phyloP scores from a whole-genome alignment of 1,284 basidiomycete genomes.

The Trametes sp. region DNA sequence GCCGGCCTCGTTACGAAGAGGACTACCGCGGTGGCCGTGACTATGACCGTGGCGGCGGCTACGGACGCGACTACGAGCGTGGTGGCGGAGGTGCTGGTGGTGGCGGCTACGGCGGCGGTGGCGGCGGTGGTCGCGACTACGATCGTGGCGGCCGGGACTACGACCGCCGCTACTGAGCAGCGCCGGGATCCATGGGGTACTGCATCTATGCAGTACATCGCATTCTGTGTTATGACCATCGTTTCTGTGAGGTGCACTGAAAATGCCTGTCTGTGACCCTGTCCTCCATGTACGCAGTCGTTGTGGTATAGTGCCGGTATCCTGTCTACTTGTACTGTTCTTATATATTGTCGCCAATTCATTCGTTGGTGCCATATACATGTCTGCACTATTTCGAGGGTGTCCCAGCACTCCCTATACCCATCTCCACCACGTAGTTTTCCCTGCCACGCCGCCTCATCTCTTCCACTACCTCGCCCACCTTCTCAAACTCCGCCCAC shows the following conservation, averaged over 20 bases:
- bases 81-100: slow-evolving; percentile 41
- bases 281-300: slow-evolving; percentile 23
- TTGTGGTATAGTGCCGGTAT: slow-evolving; percentile 23
- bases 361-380: neutral
- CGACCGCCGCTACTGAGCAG: slow-evolving; percentile 52
- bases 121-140: slow-evolving; percentile 44
- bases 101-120: slow-evolving; percentile 45
- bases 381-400: slow-evolving; percentile 1
- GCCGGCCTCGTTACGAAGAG: slow-evolving; percentile 5
- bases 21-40: slow-evolving; percentile 46
- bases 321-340: slow-evolving; percentile 21
- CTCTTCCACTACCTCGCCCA: slow-evolving; percentile 73
- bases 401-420: slow-evolving; percentile 58
- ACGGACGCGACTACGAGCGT: slow-evolving; percentile 45
- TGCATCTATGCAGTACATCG: slow-evolving; percentile 3
- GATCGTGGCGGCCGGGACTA: slow-evolving; percentile 45
- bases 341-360: slow-evolving; percentile 15
- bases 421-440: slow-evolving; percentile 65
- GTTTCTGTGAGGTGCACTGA: slow-evolving; percentile 4
- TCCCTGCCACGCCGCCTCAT: slow-evolving; percentile 66
- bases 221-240: neutral
- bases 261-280: slow-evolving; percentile 12
- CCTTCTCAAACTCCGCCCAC: slow-evolving; percentile 72
- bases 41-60: slow-evolving; percentile 45
- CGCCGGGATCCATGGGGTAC: no score